Conservation (phyloP, 805 yeast species). For the Komagataella phaffii region DNA sequence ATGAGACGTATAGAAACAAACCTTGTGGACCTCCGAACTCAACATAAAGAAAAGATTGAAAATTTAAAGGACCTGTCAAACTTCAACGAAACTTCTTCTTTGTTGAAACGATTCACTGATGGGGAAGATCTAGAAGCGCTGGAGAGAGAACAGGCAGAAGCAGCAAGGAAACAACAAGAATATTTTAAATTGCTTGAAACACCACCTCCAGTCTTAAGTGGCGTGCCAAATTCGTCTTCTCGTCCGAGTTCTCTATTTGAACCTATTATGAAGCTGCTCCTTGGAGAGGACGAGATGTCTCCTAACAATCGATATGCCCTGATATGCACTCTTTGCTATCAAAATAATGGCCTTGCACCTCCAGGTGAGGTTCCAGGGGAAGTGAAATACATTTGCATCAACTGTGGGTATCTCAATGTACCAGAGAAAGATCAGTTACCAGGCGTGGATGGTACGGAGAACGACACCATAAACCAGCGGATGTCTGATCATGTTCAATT, state of each 20-base stretch:
- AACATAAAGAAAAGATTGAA: conserved; percentile 22
- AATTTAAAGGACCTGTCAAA: conserved; percentile 40
- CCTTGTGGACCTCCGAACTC: conserved; percentile 14
- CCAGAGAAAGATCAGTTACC: neutral
- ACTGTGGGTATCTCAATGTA: conserved; percentile 36
- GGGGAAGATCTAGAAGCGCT: conserved; percentile 33
- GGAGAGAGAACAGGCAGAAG: conserved; percentile 28
- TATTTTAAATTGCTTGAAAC: conserved; percentile 18
- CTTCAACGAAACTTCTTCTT: conserved; percentile 62
- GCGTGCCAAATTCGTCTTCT: neutral
- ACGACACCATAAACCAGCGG: neutral
- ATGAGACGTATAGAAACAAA: conserved; percentile 10
- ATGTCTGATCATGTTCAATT: neutral
- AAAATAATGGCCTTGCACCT: conserved; percentile 75
- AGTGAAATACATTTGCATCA: conserved; percentile 50
- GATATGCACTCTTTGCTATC: conserved; percentile 51
- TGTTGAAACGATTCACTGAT: conserved; percentile 45
- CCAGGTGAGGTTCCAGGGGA: conserved; percentile 40
- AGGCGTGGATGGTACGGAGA: neutral
- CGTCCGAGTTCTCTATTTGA: conserved; percentile 23
- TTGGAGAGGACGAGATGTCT: conserved; percentile 54
- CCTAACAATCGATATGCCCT: conserved; percentile 55
- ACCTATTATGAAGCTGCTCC: conserved; percentile 23
- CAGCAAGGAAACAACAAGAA: conserved; percentile 23
- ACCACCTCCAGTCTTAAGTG: neutral